Conservation (phyloP, 331 rosid genomes). For the Rhamnella rubrinervis region DNA sequence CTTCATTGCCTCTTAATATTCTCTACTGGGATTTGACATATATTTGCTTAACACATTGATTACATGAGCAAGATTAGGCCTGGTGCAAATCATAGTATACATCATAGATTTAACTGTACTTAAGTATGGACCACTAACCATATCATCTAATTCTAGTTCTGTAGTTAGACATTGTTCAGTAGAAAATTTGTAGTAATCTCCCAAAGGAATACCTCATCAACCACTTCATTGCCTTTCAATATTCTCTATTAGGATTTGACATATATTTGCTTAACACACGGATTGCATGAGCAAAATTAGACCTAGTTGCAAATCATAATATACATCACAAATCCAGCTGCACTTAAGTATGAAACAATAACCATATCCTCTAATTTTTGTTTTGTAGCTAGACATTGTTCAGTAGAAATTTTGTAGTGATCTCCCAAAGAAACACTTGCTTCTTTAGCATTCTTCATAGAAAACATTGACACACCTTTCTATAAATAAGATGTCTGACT, state of each 20-base stretch:
- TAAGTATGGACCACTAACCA: not conserved
- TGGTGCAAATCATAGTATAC: not conserved
- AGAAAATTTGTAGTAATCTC: constrained; percentile 49
- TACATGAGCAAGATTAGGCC: no score
- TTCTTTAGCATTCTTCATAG: no score
- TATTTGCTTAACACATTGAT: no score
- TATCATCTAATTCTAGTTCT: constrained; percentile 18
- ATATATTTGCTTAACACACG: not conserved
- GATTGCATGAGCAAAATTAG: not conserved
- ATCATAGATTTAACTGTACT: not conserved
- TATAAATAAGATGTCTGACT: no score
- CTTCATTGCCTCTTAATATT: no score
- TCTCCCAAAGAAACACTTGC: constrained; percentile 22
- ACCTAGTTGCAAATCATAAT: not conserved
- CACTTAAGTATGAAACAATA: not conserved
- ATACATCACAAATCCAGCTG: not conserved
- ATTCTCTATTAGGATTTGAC: not conserved
- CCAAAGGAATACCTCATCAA: constrained; percentile 11
- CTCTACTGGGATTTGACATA: no score
- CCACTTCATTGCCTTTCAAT: not conserved
- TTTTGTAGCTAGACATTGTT: not conserved
- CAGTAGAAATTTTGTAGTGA: constrained; percentile 53
- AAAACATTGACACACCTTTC: no score
- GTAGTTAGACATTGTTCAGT: constrained; percentile 23
- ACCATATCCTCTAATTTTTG: constrained; percentile 20